phyloP scores from a whole-genome alignment of 2,329 filamentous ascomycete genomes.

The Venturia oleaginea region DNA sequence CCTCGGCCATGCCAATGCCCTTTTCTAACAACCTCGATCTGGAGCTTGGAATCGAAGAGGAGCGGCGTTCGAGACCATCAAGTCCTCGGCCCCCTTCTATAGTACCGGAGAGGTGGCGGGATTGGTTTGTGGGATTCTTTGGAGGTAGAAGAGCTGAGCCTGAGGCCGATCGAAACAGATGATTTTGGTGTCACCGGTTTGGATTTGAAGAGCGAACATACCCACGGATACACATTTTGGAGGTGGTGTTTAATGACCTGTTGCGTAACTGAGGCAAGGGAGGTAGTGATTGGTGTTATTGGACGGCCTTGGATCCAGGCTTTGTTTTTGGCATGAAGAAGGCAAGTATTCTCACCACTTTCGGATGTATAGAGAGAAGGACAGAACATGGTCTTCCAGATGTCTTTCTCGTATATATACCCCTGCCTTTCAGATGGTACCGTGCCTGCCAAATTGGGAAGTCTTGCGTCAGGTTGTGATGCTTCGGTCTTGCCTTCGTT shows the following conservation, averaged over 20 bases:
- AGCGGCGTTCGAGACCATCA: not conserved
- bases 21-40: not conserved
- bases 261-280: not conserved
- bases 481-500: not conserved
- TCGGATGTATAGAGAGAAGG: not conserved
- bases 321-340: not conserved
- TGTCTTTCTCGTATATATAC: too few relatives aligned
- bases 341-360: constrained; percentile 6
- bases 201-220: constrained; percentile 4
- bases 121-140: not conserved
- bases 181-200: not conserved
- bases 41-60: not conserved
- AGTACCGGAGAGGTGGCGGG: not conserved
- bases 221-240: not conserved
- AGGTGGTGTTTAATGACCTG: not conserved
- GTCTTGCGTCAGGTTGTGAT: not conserved
- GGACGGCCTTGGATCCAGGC: not conserved
- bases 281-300: constrained; percentile 3
- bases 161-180: not conserved
- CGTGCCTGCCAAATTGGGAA: not conserved
- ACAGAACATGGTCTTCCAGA: not conserved
- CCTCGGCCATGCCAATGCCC: constrained; percentile 40
- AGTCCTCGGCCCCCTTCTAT: not conserved
- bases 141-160: not conserved
- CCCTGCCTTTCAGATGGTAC: not conserved